A percentile compares a stretch with the other conserved stretches of the same genome.
phyloP scores from a whole-genome alignment of 1,284 basidiomycete species.

The Fomes fomentarius region DNA sequence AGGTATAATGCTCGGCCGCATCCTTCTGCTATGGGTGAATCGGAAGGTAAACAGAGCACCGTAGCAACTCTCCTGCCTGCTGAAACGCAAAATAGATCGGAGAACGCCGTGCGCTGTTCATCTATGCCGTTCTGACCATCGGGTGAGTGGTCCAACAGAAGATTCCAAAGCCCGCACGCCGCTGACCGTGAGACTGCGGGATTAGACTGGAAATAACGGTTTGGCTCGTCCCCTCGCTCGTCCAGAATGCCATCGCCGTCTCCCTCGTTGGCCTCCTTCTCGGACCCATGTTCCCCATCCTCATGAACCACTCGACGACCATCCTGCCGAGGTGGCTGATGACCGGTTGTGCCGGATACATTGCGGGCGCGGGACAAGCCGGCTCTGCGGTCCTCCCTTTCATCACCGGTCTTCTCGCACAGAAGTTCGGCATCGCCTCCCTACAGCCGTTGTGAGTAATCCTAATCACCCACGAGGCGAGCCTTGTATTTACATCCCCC shows the following conservation, averaged over 20 bases:
- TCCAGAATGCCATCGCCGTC: constrained; percentile 62
- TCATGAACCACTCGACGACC: constrained; percentile 58
- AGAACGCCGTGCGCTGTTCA: constrained; percentile 53
- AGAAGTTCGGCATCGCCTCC: constrained; percentile 56
- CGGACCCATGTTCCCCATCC: constrained; percentile 67
- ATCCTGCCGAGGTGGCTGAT: constrained; percentile 67
- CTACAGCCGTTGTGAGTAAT: constrained; percentile 61
- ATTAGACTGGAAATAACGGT: constrained; percentile 62
- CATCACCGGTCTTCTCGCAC: constrained; percentile 58
- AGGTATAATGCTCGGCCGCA: constrained; percentile 62
- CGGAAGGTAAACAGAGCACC: constrained; percentile 41
- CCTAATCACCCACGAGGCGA: no score
- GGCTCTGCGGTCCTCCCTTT: constrained; percentile 72
- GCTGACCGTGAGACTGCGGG: no score
- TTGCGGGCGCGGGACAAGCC: constrained; percentile 65
- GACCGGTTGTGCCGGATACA: constrained; percentile 70
- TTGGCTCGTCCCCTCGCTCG: constrained; percentile 64
- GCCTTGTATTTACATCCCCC: no score
- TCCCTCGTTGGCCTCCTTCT: constrained; percentile 51
- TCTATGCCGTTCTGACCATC: constrained; percentile 56
- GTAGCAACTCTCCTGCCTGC: not conserved
- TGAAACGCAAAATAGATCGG: constrained; percentile 44
- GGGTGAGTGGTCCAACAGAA: constrained; percentile 42
- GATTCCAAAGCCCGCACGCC: no score
- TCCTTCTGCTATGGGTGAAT: constrained; percentile 61